Conservation (phyloP, 1,284 basidiomycete species). For the Ustilago loliicola region DNA sequence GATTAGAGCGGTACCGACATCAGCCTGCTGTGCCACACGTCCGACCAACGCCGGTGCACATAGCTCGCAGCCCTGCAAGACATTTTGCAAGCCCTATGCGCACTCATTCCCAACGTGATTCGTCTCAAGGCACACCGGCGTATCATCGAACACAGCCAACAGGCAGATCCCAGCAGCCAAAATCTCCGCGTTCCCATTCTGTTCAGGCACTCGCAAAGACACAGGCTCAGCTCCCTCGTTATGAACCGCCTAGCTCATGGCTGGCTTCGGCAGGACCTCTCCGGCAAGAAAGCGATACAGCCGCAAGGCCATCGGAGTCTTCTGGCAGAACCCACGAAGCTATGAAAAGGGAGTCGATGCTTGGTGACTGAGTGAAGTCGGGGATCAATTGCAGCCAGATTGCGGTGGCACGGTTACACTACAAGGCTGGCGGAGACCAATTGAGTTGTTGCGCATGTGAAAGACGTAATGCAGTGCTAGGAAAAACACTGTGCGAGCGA, state of each 20-base stretch:
- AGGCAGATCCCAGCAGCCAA: not conserved
- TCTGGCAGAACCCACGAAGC: not conserved
- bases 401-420: constrained; percentile 6
- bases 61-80: not conserved
- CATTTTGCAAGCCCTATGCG: not conserved
- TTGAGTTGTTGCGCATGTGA: not conserved
- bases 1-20: not conserved
- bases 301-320: not conserved
- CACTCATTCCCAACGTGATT: not conserved
- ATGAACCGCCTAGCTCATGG: not conserved
- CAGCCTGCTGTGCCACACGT: not conserved
- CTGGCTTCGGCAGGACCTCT: not conserved
- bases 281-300: not conserved
- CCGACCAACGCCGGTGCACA: not conserved
- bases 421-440: not conserved
- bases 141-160: not conserved
- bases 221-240: not conserved
- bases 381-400: not conserved
- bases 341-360: constrained; percentile 12
- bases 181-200: not conserved
- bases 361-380: constrained; percentile 7
- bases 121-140: not conserved
- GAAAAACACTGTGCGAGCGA: not conserved
- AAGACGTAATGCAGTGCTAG: not conserved
- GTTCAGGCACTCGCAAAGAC: not conserved